Evolutionary conservation across 176 grass and related monocot species (phyloP), one percentile per base, ranked within the genome.

Genomic region (Tuctoria greenei): DNA sequence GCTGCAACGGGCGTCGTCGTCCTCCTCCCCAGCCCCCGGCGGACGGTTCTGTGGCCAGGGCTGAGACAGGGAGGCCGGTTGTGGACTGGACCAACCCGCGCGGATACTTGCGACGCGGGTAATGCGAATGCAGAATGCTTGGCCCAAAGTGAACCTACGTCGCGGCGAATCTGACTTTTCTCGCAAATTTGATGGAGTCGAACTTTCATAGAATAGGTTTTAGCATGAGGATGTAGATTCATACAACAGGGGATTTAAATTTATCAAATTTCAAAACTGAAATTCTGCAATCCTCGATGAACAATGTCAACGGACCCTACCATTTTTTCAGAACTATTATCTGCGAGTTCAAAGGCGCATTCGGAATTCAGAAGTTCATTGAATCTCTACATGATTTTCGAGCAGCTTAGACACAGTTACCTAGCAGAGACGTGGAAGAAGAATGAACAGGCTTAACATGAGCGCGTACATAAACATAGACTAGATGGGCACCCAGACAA

Each of bases 11-110:
- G 84, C 62, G 47, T 38, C n/a, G 4, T 43, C 39, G n/a, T 12
- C 36, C 34, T 40, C 13, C 28, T 31, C 43, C 23, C 18, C 44
- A 45, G 37, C 38, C 17, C 17, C 23, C 63, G 21, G 49, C n/a
- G 34, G 56, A 58, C 10, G 1, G 18, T 82, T 12, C 18, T 82
- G 79, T 71, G 79, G 85, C 59, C 75, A 80, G 47, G 25, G 79
- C 66, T 4, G 20, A 43, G 73, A 77, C 85, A 87, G 66, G 27
- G 76, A 79, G 83, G 75, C 68, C 21, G 25, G 27, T 10, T 34
- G 23, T 66, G 79, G 64, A 57, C 63, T 41, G 76, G 49, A 28
- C 67, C 77, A 40, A 66, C 1, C 54, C 36, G 65, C 26, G 35
- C 25, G 77, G 57, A 78, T 85, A 46, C 68, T 58, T 74, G 70